These are phyloP conservation scores for Tetrapisispora nanseiensis DNA, from an alignment of 805 yeast species.

Conservation along the genomic window DNA sequence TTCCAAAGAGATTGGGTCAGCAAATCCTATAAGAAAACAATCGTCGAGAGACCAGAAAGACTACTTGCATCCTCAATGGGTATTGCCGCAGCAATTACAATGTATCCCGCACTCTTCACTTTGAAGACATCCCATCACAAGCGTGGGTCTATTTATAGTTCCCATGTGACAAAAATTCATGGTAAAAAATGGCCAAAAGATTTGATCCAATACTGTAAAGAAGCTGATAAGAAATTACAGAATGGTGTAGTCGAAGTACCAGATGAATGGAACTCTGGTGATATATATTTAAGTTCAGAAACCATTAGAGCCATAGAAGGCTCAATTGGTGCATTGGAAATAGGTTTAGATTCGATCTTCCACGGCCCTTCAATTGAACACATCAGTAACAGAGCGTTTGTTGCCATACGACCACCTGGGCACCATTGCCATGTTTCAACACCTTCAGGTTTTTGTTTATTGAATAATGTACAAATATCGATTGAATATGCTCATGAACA, in stretches of 20 bases:
- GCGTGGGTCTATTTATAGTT: constrained; percentile 39
- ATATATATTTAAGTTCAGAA: constrained; percentile 58
- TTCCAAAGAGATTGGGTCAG: constrained; percentile 73
- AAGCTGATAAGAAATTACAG: constrained; percentile 44
- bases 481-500: constrained; percentile 61
- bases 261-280: constrained; percentile 74
- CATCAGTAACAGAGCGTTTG: constrained; percentile 43
- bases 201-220: constrained; percentile 47
- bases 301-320: constrained; percentile 68
- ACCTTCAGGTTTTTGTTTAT: constrained; percentile 79
- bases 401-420: constrained; percentile 73
- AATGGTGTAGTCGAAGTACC: constrained; percentile 63
- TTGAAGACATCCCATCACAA: constrained; percentile 33
- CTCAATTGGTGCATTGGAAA: constrained; percentile 65
- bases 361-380: constrained; percentile 27
- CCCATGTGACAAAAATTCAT: constrained; percentile 61
- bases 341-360: constrained; percentile 51
- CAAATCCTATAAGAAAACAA: constrained; percentile 51
- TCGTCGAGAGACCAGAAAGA: constrained; percentile 78
- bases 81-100: constrained; percentile 60
- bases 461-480: constrained; percentile 74
- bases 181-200: constrained; percentile 64
- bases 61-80: constrained; percentile 71
- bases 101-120: constrained; percentile 51
- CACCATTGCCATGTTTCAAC: constrained; percentile 76